These are phyloP conservation scores for Buxus sempervirens DNA, from an alignment of 164 flowering plant genomes.

Conservation along the genomic window DNA sequence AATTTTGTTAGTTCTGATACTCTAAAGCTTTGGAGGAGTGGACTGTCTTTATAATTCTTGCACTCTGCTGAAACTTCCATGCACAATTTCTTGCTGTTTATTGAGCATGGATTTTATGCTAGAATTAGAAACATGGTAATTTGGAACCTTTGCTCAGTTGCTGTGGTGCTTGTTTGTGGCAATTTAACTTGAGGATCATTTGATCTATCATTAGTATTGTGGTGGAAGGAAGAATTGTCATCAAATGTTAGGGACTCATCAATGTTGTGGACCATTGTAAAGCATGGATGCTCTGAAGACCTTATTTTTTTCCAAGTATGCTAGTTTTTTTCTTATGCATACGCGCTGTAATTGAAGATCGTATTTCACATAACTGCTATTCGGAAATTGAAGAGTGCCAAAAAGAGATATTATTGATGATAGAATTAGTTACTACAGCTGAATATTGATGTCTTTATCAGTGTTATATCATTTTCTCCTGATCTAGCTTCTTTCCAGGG, in stretches of 20 bases:
- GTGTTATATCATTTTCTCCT: slow-evolving; percentile 8
- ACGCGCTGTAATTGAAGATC: not conserved
- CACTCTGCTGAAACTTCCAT: not conserved
- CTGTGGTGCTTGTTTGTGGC: not conserved
- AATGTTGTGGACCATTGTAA: not conserved
- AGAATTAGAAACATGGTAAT: not conserved
- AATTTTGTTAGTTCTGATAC: not conserved
- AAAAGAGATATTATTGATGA: no score
- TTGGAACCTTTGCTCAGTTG: not conserved
- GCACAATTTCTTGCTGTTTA: not conserved
- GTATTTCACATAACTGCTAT: not conserved
- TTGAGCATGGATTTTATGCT: not conserved
- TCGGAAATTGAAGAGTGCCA: not conserved
- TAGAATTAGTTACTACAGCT: not conserved
- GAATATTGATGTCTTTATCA: not conserved
- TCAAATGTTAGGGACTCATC: no score
- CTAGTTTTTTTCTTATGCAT: not conserved
- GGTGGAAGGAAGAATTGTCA: not conserved
- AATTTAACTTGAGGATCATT: not conserved
- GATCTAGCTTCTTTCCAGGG: slow-evolving; percentile 40
- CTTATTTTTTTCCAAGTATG: not conserved
- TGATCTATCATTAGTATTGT: not conserved
- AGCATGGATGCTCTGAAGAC: not conserved
- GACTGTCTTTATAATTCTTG: not conserved
- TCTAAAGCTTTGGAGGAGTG: not conserved